phyloP scores from a whole-genome alignment of 2,329 filamentous ascomycete species.

The Colletotrichum limetticola region DNA sequence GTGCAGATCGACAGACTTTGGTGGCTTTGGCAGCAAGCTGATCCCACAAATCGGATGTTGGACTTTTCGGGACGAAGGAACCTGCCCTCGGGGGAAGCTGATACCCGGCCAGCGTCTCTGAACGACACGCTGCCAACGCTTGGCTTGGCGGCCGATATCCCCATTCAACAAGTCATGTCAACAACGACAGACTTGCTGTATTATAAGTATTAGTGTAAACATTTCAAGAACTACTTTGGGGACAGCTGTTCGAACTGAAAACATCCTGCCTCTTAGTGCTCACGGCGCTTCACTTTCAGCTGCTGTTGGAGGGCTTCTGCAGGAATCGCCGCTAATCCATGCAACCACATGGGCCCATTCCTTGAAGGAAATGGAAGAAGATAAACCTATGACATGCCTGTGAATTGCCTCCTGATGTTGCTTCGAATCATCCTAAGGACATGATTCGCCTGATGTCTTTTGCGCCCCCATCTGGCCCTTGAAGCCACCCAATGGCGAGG shows the following conservation, averaged over 20 bases:
- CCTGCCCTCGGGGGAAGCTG: neutral
- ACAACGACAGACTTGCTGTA: slow-evolving; percentile 14
- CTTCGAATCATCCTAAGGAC: neutral
- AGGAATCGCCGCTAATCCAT: neutral
- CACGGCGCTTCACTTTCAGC: neutral
- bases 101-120: slow-evolving; percentile 11
- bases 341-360: neutral
- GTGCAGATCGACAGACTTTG: slow-evolving; percentile 37
- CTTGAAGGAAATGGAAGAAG: neutral
- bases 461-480: too few relatives aligned
- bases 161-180: slow-evolving; percentile 31
- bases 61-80: slow-evolving; percentile 26
- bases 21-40: slow-evolving; percentile 37
- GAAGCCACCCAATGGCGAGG: neutral
- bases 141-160: slow-evolving; percentile 27
- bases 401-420: neutral
- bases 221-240: too few relatives aligned
- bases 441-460: neutral
- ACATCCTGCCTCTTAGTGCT: too few relatives aligned
- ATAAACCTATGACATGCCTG: neutral
- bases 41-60: neutral
- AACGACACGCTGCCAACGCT: slow-evolving; percentile 29
- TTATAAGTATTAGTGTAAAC: slow-evolving; percentile 1
- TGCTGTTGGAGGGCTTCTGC: neutral
- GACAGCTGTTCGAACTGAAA: too few relatives aligned